phyloP scores from a whole-genome alignment of 2,329 filamentous ascomycete genomes.

The Pseudocercospora pini-densiflorae region DNA sequence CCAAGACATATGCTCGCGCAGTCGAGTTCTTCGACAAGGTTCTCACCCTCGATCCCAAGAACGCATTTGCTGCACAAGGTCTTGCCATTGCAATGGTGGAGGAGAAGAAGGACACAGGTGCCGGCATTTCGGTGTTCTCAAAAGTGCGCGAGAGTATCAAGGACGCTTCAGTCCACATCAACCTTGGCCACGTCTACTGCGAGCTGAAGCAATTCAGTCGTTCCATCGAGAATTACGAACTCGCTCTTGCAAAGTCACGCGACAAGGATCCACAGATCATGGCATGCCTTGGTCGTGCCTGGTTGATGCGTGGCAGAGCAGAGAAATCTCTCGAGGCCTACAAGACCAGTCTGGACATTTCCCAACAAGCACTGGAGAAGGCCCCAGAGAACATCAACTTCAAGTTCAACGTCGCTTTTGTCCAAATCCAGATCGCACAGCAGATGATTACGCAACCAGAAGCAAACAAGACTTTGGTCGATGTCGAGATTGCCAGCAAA shows the following conservation, averaged over 20 bases:
- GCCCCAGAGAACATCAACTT: constrained; percentile 80
- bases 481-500: constrained; percentile 77
- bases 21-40: constrained; percentile 99
- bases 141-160: constrained; percentile 89
- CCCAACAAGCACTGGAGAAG: constrained; percentile 71
- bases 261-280: constrained; percentile 73
- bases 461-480: constrained; percentile 74
- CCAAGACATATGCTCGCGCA: constrained; percentile 83
- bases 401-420: constrained; percentile 97
- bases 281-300: constrained; percentile 84
- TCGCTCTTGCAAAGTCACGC: constrained; percentile 77
- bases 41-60: constrained; percentile 89
- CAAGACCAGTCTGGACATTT: constrained; percentile 68
- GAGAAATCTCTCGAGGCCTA: constrained; percentile 66
- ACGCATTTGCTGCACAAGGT: constrained; percentile 94
- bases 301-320: constrained; percentile 77
- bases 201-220: constrained; percentile 89
- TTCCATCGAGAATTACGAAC: constrained; percentile 92
- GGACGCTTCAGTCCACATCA: constrained; percentile 83
- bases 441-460: constrained; percentile 77
- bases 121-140: constrained; percentile 83
- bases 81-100: constrained; percentile 93
- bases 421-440: constrained; percentile 91
- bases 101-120: constrained; percentile 86
- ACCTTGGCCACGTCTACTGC: constrained; percentile 89